phyloP scores from a whole-genome alignment of 2,329 filamentous ascomycete species.

The Bimuria novae-zelandiae region DNA sequence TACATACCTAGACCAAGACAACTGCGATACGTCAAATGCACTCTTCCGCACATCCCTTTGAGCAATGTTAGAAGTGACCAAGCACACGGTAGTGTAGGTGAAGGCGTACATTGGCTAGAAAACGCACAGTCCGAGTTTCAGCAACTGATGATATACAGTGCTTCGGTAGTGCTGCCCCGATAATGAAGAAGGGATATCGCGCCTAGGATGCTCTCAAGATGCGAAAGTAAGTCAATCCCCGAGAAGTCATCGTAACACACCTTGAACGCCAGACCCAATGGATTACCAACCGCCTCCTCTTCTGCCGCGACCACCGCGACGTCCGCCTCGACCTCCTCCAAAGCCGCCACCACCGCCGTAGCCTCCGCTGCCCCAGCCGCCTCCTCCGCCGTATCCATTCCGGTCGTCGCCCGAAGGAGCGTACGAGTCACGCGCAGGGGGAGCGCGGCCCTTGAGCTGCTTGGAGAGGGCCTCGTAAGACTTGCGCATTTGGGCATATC shows the following conservation, averaged over 20 bases:
- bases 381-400: constrained; percentile 31
- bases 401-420: constrained; percentile 27
- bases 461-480: constrained; percentile 85
- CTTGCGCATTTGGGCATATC: constrained; percentile 97
- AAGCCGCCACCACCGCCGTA: constrained; percentile 26
- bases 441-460: constrained; percentile 76
- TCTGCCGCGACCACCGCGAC: constrained; percentile 33
- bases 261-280: constrained; percentile 37
- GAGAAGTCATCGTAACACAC: constrained; percentile 41
- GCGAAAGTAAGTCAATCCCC: constrained; percentile 40
- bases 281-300: constrained; percentile 37
- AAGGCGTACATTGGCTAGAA: constrained; percentile 42
- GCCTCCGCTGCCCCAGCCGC: constrained; percentile 18
- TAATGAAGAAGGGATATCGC: constrained; percentile 23
- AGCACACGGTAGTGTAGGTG: constrained; percentile 32
- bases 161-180: neutral
- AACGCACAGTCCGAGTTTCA: constrained; percentile 16
- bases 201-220: constrained; percentile 26
- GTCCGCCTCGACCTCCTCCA: constrained; percentile 29
- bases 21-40: neutral
- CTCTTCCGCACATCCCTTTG: constrained; percentile 30
- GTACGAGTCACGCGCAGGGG: constrained; percentile 56
- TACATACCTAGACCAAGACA: constrained; percentile 1
- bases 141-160: constrained; percentile 6
- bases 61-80: constrained; percentile 37